phyloP scores from a whole-genome alignment of 192 early-diverging fungal genomes.

The Entomortierella parvispora region DNA sequence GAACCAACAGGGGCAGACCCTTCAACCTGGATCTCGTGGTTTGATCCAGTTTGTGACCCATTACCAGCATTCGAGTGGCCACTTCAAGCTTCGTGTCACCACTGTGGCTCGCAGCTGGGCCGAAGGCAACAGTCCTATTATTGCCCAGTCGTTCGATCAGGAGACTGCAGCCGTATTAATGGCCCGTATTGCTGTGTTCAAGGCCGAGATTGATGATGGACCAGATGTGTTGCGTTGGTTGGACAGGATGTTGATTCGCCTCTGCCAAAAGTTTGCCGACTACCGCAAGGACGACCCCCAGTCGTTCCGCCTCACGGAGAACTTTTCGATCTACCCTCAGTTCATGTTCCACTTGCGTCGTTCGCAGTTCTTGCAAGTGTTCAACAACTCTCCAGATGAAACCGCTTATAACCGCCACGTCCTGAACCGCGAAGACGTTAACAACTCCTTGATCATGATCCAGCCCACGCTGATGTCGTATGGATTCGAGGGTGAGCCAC shows the following conservation, averaged over 20 bases:
- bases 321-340: constrained; percentile 99
- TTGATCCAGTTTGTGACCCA: constrained; percentile 96
- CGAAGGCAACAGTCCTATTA: constrained; percentile 85
- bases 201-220: constrained; percentile 96
- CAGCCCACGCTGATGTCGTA: constrained; percentile 97
- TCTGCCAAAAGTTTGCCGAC: constrained; percentile 98
- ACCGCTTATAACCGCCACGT: constrained; percentile 93
- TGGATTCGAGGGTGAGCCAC: constrained; percentile 84
- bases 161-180: constrained; percentile 97
- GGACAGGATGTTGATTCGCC: constrained; percentile 97
- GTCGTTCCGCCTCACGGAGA: constrained; percentile 89
- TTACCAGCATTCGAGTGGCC: constrained; percentile 95
- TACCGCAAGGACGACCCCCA: constrained; percentile 95
- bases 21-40: constrained; percentile 85
- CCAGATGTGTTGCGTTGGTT: constrained; percentile 97
- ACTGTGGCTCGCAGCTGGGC: constrained; percentile 90
- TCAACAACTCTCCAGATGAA: constrained; percentile 99
- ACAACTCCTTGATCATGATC: constrained; percentile 99
- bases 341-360: constrained; percentile 99
- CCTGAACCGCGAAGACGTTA: constrained; percentile 94
- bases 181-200: constrained; percentile 96
- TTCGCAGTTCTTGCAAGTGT: constrained; percentile 97
- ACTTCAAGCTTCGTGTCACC: constrained; percentile 91
- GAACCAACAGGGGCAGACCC: constrained; percentile 80
- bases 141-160: constrained; percentile 95